phyloP scores from a whole-genome alignment of 805 yeast species.

The Suhomyces kilbournensis region DNA sequence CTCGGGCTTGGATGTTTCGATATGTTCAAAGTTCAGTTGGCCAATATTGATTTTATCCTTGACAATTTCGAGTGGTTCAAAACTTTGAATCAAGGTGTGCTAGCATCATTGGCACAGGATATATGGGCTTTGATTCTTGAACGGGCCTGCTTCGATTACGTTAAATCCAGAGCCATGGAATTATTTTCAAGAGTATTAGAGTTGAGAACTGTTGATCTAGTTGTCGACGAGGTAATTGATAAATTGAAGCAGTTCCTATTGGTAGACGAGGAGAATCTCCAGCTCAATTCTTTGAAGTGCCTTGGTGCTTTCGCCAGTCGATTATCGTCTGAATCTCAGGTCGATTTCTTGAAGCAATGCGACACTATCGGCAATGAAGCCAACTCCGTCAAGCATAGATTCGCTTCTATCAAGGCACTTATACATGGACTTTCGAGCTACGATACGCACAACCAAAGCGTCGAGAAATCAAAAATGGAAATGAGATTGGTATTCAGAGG shows the following conservation, averaged over 20 bases:
- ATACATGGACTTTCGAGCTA: conserved; percentile 15
- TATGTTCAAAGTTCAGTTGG: conserved; percentile 44
- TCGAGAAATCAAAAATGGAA: not conserved
- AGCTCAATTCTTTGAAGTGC: conserved; percentile 43
- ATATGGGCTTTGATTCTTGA: conserved; percentile 21
- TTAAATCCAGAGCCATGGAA: conserved; percentile 42
- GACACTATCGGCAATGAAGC: not conserved
- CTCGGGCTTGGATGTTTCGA: conserved; percentile 34
- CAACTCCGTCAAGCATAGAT: conserved; percentile 44
- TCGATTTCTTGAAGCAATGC: not conserved
- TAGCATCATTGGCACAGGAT: conserved; percentile 2
- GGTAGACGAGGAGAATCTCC: conserved; percentile 3
- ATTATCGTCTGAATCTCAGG: not conserved
- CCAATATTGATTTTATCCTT: conserved; percentile 34
- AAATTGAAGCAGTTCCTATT: not conserved
- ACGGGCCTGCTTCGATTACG: conserved; percentile 37
- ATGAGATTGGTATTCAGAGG: conserved; percentile 28
- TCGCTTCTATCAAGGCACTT: conserved; percentile 45
- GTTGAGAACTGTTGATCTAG: not conserved
- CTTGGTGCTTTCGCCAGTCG: conserved; percentile 42
- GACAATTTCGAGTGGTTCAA: not conserved
- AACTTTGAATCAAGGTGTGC: conserved; percentile 1
- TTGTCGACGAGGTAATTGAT: not conserved
- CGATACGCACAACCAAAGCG: conserved; percentile 12
- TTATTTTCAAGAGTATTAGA: conserved; percentile 23